A percentile compares a stretch with the other conserved stretches of the same genome.
Evolutionary conservation across 805 yeast species (phyloP).

Genomic region (Saccharomyces cerevisiae): DNA sequence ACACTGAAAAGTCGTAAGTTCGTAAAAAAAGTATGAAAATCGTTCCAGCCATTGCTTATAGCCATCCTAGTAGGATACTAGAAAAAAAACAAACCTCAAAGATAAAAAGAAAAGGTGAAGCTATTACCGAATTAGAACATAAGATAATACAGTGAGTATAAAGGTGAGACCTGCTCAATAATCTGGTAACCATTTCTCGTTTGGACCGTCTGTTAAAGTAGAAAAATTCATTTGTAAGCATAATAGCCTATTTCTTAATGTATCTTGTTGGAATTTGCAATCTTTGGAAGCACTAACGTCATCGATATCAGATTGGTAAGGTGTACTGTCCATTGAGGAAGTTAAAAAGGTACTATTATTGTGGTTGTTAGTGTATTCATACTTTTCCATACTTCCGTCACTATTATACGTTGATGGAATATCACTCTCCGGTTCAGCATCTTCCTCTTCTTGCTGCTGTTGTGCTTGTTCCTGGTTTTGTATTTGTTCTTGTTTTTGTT

Average conservation of each 20-base stretch:
- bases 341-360: background rate
- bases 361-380: background rate
- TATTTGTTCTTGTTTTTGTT: background rate
- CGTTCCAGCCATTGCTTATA: background rate
- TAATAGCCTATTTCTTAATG: background rate
- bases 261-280: background rate
- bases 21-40: background rate
- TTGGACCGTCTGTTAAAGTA: background rate
- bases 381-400: conserved; percentile 2
- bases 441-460: conserved; percentile 1
- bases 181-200: conserved; percentile 1
- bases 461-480: background rate
- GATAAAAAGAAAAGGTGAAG: background rate
- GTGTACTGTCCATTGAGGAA: conserved; percentile 8
- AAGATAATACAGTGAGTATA: background rate
- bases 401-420: conserved; percentile 1
- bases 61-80: background rate
- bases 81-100: background rate
- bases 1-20: background rate
- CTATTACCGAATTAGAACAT: background rate
- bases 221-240: conserved; percentile 1
- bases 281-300: conserved; percentile 1
- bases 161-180: background rate
- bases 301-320: conserved; percentile 9
- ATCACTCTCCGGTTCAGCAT: conserved; percentile 8